phyloP scores from a whole-genome alignment of 495 filamentous ascomycete genomes.

The Aspergillus cristatus region DNA sequence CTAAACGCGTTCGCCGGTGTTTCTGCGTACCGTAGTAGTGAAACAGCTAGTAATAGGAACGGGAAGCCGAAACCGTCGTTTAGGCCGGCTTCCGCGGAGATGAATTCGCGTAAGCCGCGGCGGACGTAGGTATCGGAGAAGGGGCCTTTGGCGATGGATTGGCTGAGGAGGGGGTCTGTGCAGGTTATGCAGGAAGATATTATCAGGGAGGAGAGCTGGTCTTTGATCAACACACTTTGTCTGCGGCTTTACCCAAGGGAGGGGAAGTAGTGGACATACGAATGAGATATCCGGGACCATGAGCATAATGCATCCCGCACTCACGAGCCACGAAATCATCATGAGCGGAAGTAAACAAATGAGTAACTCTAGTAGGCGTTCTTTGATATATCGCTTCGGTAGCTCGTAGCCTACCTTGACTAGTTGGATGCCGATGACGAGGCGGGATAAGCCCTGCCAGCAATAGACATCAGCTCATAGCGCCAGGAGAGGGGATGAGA shows the following conservation, averaged over 20 bases:
- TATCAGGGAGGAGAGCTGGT: conserved; percentile 42
- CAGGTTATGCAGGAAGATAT: conserved; percentile 54
- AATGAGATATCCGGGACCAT: conserved; percentile 25
- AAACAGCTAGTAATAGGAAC: conserved; percentile 47
- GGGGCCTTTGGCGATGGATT: conserved; percentile 53
- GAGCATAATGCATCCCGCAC: conserved; percentile 27
- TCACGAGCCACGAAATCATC: conserved; percentile 28
- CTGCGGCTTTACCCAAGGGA: background rate
- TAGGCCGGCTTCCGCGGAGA: conserved; percentile 50
- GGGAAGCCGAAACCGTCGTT: conserved; percentile 56
- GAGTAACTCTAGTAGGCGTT: conserved; percentile 18
- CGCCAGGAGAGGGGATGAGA: no score
- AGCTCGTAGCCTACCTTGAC: conserved; percentile 26
- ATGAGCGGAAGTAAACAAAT: conserved; percentile 32
- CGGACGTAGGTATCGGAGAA: conserved; percentile 53
- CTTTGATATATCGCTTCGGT: conserved; percentile 24
- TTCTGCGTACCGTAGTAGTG: conserved; percentile 45
- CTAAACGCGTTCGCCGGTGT: conserved; percentile 15
- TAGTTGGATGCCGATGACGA: conserved; percentile 49
- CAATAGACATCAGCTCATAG: no score
- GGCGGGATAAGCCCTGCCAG: conserved; percentile 32
- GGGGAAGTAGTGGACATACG: conserved; percentile 11
- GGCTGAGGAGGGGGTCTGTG: conserved; percentile 52
- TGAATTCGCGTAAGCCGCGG: conserved; percentile 50
- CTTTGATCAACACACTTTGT: background rate